Evolutionary conservation across 2,329 filamentous ascomycete genomes (phyloP), one percentile per base, ranked within the genome.

Genomic region (Verticillium dahliae): DNA sequence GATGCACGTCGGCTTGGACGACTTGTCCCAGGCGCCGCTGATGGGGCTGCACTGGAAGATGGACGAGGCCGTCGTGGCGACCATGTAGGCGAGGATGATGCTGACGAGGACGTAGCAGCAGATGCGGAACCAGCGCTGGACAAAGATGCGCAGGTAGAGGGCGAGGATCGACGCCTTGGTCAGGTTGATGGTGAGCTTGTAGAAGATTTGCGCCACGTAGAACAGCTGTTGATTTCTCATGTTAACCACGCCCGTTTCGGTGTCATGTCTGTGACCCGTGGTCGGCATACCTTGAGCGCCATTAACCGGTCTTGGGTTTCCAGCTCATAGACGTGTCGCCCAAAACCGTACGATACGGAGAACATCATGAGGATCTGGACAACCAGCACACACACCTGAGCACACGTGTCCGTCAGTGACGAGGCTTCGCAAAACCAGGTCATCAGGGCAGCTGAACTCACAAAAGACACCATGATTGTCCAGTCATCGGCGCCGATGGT

Each of bases 141-240:
- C 35, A 61, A 85, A 85, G 57, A 84, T 82, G 33, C 81, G 79
- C 22, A 82, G 78, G 65, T 84, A 85, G 18, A 85, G 75, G 3
- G 82, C 70, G 9, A 84, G 69, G 59, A 84, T 81, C 2, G 81
- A 83, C 1, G 77, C 69, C 65, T 85, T 85, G 2, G 80, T 82
- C 35, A 82, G 70, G 67, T 81, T 82, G 62, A 84, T 79, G 54
- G 79, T 79, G 64, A 81, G 69, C 66, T 84, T 84, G 71, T 85
- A 85, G 62, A 81, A 79, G 59, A 81, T 77, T 64, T 84, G 81
- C 2, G 79, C 75, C 34, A 81, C 68, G 63, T 79, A 83, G 68
- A 83, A 84, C n/a, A 78, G 68, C 81, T 83, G 41, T 11, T 13
- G 6, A 10, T 13, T 13, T 9, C 62, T 1, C 27, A 27, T 27